A percentile compares a stretch with the other conserved stretches of the same genome.
phyloP scores from a whole-genome alignment of 2,329 filamentous ascomycete genomes.

The Biscogniauxia mediterranea region DNA sequence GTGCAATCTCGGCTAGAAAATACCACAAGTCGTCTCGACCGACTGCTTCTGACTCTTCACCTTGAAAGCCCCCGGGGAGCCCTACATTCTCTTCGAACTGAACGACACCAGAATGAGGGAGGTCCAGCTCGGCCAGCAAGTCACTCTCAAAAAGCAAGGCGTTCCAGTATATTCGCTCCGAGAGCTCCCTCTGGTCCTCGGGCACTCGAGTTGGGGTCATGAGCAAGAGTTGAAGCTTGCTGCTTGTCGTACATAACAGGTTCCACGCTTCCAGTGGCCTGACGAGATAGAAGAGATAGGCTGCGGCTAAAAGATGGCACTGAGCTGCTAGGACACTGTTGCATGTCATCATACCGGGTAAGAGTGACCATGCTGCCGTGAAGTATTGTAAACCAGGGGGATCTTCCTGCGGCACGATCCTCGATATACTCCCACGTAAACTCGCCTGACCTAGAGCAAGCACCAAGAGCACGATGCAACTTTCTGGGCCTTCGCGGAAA shows the following conservation, averaged over 20 bases:
- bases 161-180: constrained; percentile 83
- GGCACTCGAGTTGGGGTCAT: constrained; percentile 72
- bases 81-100: constrained; percentile 80
- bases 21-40: constrained; percentile 83
- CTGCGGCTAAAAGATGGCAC: constrained; percentile 76
- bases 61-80: constrained; percentile 74
- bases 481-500: constrained; percentile 76
- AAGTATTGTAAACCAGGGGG: constrained; percentile 78
- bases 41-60: constrained; percentile 61
- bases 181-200: constrained; percentile 67
- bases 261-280: constrained; percentile 82
- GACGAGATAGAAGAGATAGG: constrained; percentile 80
- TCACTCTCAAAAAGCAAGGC: constrained; percentile 78
- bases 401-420: constrained; percentile 65
- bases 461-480: constrained; percentile 77
- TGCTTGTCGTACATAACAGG: constrained; percentile 74
- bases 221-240: constrained; percentile 75
- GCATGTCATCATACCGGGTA: constrained; percentile 76
- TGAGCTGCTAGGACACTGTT: constrained; percentile 78
- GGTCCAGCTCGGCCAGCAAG: constrained; percentile 73
- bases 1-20: constrained; percentile 78
- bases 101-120: constrained; percentile 80
- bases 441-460: constrained; percentile 76
- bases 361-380: constrained; percentile 73
- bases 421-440: constrained; percentile 72